Evolutionary conservation across 208 protist species (phyloP).

Genomic region (Leishmania amazonensis): DNA sequence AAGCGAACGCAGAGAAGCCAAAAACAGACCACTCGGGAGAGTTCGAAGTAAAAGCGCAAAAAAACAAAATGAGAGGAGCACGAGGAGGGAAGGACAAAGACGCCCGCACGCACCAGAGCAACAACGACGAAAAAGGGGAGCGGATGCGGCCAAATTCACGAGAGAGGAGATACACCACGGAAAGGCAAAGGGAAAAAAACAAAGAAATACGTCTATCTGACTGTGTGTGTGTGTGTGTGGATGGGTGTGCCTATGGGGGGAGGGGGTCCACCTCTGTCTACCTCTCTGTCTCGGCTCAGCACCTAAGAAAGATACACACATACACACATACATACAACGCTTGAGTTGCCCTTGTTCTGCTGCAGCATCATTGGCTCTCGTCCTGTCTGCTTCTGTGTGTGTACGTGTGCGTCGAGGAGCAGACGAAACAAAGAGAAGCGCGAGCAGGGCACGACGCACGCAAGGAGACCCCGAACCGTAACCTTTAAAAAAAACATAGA

Average conservation of each 20-base stretch:
- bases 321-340: too few relatives aligned
- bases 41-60: neutral
- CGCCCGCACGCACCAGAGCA: neutral
- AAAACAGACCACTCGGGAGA: neutral
- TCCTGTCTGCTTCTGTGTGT: too few relatives aligned
- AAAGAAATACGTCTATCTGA: neutral
- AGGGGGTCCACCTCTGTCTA: too few relatives aligned
- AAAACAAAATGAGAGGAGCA: neutral
- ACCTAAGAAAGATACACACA: neutral
- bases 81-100: neutral
- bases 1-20: neutral
- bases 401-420: neutral
- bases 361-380: too few relatives aligned
- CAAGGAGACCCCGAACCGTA: neutral
- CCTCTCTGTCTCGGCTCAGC: neutral
- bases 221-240: neutral
- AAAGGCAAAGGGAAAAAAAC: neutral
- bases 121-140: neutral
- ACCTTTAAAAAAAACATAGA: neutral
- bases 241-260: neutral
- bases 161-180: too few relatives aligned
- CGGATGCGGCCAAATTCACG: too few relatives aligned
- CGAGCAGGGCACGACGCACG: too few relatives aligned
- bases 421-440: neutral
- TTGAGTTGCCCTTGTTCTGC: too few relatives aligned